Evolutionary conservation across 2,329 filamentous ascomycete genomes (phyloP).

Genomic region (Zarea fungicola): DNA sequence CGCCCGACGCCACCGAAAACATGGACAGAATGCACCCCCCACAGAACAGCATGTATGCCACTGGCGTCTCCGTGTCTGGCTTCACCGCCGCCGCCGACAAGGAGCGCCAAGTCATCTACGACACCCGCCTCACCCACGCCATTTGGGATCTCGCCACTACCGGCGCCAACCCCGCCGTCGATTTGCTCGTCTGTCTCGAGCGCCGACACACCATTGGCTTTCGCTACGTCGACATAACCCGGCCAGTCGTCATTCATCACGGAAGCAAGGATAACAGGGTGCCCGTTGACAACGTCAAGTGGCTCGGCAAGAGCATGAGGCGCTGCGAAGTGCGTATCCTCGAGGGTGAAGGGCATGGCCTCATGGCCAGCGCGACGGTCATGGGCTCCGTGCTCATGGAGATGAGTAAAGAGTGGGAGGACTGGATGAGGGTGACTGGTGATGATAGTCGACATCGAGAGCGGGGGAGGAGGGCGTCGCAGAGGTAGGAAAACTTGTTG

Average conservation of each 20-base stretch:
- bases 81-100: conserved; percentile 61
- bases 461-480: not conserved
- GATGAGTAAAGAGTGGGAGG: conserved; percentile 90
- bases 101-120: conserved; percentile 71
- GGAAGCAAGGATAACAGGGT: conserved; percentile 86
- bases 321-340: conserved; percentile 87
- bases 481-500: not conserved
- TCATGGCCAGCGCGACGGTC: conserved; percentile 90
- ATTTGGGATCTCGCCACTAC: conserved; percentile 93
- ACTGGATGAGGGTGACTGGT: conserved; percentile 65
- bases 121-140: conserved; percentile 78
- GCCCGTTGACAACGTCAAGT: conserved; percentile 89
- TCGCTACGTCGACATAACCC: conserved; percentile 91
- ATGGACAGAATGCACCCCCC: conserved; percentile 42
- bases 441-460: conserved; percentile 24
- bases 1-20: conserved; percentile 36
- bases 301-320: conserved; percentile 91
- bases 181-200: conserved; percentile 88
- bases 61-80: no score
- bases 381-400: conserved; percentile 95
- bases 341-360: conserved; percentile 85
- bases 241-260: conserved; percentile 89
- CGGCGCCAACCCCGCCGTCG: conserved; percentile 88
- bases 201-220: conserved; percentile 89
- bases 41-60: conserved; percentile 21